Evolutionary conservation across 2,329 filamentous ascomycete species (phyloP).

Genomic region (Monosporascus ibericus): DNA sequence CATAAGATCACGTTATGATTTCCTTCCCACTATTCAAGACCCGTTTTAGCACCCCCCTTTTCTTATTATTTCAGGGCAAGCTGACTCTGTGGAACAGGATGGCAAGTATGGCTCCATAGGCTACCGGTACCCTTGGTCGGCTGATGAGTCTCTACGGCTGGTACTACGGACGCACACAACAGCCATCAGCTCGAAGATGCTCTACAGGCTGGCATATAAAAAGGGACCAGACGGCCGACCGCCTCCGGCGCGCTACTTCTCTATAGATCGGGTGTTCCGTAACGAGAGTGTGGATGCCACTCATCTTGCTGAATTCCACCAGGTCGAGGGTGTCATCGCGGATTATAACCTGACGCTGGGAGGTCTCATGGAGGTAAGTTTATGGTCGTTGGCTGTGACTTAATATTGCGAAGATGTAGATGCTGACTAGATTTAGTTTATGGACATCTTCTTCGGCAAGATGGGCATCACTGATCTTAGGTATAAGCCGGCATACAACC

Average conservation of each 20-base stretch:
- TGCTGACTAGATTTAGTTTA: conserved; percentile 43
- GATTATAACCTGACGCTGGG: conserved; percentile 91
- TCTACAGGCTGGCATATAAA: conserved; percentile 80
- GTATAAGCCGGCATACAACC: conserved; percentile 94
- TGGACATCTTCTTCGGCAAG: conserved; percentile 92
- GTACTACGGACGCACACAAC: conserved; percentile 97
- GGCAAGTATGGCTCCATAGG: conserved; percentile 94
- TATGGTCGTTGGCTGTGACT: not conserved
- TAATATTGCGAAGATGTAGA: not conserved
- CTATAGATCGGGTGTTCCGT: conserved; percentile 92
- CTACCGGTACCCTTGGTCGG: conserved; percentile 91
- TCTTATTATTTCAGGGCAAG: too few relatives aligned
- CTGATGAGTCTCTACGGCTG: conserved; percentile 77
- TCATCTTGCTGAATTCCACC: conserved; percentile 96
- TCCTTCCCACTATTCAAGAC: too few relatives aligned
- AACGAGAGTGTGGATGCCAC: conserved; percentile 97
- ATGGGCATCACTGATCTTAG: conserved; percentile 82
- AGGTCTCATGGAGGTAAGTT: conserved; percentile 64
- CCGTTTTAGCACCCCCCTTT: too few relatives aligned
- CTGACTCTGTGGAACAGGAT: conserved; percentile 28
- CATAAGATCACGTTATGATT: too few relatives aligned
- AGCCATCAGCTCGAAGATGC: conserved; percentile 81
- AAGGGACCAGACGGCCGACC: conserved; percentile 65
- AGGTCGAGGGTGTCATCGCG: conserved; percentile 96
- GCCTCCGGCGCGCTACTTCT: conserved; percentile 85